Percentiles rank a stretch among this genome's conserved stretches.
Evolutionary conservation across 2,329 filamentous ascomycete genomes (phyloP).

Genomic region (Scolecobasidium constrictum): DNA sequence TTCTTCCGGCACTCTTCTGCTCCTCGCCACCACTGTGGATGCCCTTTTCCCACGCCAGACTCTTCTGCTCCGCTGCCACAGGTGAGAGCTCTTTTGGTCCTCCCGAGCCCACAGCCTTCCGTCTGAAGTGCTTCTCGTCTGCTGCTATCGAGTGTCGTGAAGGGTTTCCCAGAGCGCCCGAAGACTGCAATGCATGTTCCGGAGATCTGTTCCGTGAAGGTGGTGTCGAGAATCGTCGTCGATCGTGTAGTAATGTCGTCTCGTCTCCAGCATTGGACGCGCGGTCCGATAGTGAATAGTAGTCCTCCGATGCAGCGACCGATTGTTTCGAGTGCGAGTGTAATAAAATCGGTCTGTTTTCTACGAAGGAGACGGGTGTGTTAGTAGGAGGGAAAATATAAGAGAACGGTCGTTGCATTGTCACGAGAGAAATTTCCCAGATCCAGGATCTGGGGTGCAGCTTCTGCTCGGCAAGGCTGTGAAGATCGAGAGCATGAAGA

Average conservation of each 20-base stretch:
- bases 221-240: slow-evolving; percentile 19
- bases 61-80: slow-evolving; percentile 1
- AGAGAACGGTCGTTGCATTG: too few relatives aligned
- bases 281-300: slow-evolving; percentile 32
- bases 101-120: slow-evolving; percentile 11
- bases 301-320: slow-evolving; percentile 38
- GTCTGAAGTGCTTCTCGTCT: slow-evolving; percentile 19
- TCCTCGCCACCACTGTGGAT: not conserved
- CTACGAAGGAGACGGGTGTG: slow-evolving; percentile 16
- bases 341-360: slow-evolving; percentile 27
- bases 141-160: slow-evolving; percentile 20
- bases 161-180: slow-evolving; percentile 9
- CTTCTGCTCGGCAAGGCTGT: not conserved
- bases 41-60: slow-evolving; percentile 4
- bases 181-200: slow-evolving; percentile 15
- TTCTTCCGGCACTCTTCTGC: not conserved
- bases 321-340: slow-evolving; percentile 33
- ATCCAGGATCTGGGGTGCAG: not conserved
- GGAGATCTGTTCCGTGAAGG: slow-evolving; percentile 24
- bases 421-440: too few relatives aligned
- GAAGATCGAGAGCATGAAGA: not conserved
- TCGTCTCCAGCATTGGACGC: slow-evolving; percentile 1
- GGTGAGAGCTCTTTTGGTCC: slow-evolving; percentile 5
- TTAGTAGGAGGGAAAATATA: not conserved
- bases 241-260: not conserved